Percentiles rank a stretch among this genome's conserved stretches.
Conservation (phyloP, 495 filamentous ascomycete genomes). For the Bombardia bombarda region DNA sequence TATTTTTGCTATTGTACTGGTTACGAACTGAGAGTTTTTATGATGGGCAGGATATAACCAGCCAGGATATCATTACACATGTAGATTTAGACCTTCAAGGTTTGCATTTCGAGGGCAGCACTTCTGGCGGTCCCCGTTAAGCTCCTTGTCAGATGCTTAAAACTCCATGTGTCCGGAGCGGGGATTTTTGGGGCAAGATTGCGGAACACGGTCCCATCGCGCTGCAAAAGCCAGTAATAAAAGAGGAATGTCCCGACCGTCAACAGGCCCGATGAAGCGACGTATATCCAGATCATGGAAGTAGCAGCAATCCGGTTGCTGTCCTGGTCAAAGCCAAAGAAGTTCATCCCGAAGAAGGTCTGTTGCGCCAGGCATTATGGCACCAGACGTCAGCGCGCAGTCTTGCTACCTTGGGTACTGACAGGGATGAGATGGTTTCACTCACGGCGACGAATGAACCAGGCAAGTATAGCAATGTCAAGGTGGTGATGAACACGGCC, state of each 20-base stretch:
- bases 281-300: slow-evolving; percentile 20
- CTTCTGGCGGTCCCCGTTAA: no score
- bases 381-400: no score
- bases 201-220: slow-evolving; percentile 5
- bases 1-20: no score
- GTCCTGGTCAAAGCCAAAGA: slow-evolving; percentile 16
- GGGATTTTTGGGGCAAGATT: slow-evolving; percentile 14
- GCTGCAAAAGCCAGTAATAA: slow-evolving; percentile 19
- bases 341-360: slow-evolving; percentile 23
- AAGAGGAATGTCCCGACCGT: slow-evolving; percentile 14
- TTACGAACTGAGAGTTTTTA: no score
- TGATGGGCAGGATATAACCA: no score
- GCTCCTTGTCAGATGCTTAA: no score
- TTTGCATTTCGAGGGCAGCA: no score
- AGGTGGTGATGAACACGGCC: slow-evolving; percentile 33
- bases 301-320: slow-evolving; percentile 7
- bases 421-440: not conserved
- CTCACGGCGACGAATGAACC: slow-evolving; percentile 38
- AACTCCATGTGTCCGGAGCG: no score
- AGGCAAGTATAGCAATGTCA: slow-evolving; percentile 38
- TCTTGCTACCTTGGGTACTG: not conserved
- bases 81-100: no score
- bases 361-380: not conserved
- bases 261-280: slow-evolving; percentile 9
- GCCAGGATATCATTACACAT: no score